phyloP scores from a whole-genome alignment of 352 stramenopile genomes.

The Labyrinthula sp. region DNA sequence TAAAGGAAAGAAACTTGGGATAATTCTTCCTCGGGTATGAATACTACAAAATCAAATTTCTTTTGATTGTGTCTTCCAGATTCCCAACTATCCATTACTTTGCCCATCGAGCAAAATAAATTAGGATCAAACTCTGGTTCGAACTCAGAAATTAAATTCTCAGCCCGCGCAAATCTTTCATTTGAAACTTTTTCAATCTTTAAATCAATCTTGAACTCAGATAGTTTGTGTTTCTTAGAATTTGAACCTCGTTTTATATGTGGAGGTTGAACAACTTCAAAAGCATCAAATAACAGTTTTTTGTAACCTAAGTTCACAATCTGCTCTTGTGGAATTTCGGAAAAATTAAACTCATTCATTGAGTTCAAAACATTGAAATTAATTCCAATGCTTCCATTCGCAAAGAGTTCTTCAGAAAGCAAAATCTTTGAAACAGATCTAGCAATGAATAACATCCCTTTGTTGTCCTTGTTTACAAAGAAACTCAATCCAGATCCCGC shows the following conservation, averaged over 20 bases:
- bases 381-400: too few relatives aligned
- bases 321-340: slow-evolving; percentile 17
- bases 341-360: slow-evolving; percentile 1
- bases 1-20: slow-evolving; percentile 1
- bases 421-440: slow-evolving; percentile 9
- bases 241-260: slow-evolving; percentile 1
- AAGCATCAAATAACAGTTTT: slow-evolving; percentile 18
- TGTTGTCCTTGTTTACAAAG: slow-evolving; percentile 26
- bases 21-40: too few relatives aligned
- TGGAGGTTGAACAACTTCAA: slow-evolving; percentile 7
- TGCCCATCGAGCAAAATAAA: slow-evolving; percentile 26
- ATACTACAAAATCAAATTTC: slow-evolving; percentile 2
- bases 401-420: not conserved
- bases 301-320: slow-evolving; percentile 30
- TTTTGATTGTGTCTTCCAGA: slow-evolving; percentile 14
- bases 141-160: slow-evolving; percentile 10
- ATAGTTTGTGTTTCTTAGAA: slow-evolving; percentile 2
- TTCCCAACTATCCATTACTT: slow-evolving; percentile 30
- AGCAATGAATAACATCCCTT: slow-evolving; percentile 26
- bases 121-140: slow-evolving; percentile 24
- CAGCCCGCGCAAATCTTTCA: slow-evolving; percentile 18
- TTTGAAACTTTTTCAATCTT: slow-evolving; percentile 9
- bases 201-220: too few relatives aligned
- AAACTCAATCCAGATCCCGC: slow-evolving; percentile 13
- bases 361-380: not conserved